phyloP scores from a whole-genome alignment of 352 stramenopile species.

The Phytopythium ostracodes region DNA sequence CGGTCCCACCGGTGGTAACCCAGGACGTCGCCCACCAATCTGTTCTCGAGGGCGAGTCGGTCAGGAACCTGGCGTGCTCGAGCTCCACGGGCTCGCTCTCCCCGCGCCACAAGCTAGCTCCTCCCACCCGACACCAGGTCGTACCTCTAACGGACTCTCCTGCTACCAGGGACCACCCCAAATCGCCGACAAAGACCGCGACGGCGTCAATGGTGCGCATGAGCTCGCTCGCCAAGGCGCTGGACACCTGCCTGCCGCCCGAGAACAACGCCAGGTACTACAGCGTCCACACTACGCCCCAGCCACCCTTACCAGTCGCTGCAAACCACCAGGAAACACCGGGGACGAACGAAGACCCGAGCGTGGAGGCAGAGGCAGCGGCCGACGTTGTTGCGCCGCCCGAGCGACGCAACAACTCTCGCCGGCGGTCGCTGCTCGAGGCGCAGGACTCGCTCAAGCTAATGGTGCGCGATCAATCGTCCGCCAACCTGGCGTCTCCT shows the following conservation, averaged over 20 bases:
- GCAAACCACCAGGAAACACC: neutral
- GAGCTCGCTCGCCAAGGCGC: slow-evolving; percentile 22
- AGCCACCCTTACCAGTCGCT: neutral
- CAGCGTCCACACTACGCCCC: slow-evolving; percentile 3
- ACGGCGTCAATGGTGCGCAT: slow-evolving; percentile 5
- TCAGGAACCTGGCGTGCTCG: neutral
- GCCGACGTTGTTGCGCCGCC: no score
- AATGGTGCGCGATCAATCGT: slow-evolving; percentile 17
- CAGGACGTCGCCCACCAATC: slow-evolving; percentile 1
- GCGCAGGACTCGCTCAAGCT: slow-evolving; percentile 35
- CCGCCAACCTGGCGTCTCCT: slow-evolving; percentile 6
- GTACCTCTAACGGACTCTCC: neutral
- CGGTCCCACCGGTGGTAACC: neutral
- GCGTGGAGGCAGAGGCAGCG: neutral
- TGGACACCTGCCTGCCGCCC: slow-evolving; percentile 17
- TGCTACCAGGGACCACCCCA: neutral
- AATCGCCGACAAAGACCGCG: neutral
- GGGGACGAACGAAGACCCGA: neutral
- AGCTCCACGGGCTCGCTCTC: slow-evolving; percentile 1
- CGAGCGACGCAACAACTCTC: neutral
- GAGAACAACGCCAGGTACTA: neutral
- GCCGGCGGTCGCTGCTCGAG: slow-evolving; percentile 22
- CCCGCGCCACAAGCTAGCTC: neutral
- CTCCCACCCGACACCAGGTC: neutral
- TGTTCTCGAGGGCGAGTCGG: slow-evolving; percentile 5